These are phyloP conservation scores for Extremus antarcticus DNA, from an alignment of 495 filamentous ascomycete species.

Conservation along the genomic window DNA sequence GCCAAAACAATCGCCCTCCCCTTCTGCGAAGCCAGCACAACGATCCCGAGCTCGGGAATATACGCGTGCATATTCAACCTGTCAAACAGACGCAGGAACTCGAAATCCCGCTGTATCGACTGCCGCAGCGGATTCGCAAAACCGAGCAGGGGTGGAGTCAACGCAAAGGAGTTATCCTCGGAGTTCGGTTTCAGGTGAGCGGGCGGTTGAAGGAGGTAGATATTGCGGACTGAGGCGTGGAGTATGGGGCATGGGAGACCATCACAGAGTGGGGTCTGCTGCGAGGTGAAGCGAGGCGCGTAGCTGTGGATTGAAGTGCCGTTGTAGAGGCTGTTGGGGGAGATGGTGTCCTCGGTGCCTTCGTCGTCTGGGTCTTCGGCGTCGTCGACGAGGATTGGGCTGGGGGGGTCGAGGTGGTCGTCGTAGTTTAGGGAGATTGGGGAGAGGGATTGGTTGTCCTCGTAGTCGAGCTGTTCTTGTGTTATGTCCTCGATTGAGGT, in stretches of 20 bases:
- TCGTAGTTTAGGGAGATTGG: neutral
- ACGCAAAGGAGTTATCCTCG: neutral
- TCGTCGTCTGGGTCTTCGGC: slow-evolving; percentile 15
- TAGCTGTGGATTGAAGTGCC: slow-evolving; percentile 6
- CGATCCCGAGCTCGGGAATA: slow-evolving; percentile 67
- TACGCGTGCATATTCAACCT: slow-evolving; percentile 67
- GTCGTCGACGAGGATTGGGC: slow-evolving; percentile 3
- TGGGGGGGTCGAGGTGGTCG: neutral
- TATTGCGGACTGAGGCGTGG: slow-evolving; percentile 21
- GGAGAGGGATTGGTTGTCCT: too few relatives aligned
- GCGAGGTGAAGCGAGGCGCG: slow-evolving; percentile 14
- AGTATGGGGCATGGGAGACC: slow-evolving; percentile 20
- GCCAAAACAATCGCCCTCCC: slow-evolving; percentile 68
- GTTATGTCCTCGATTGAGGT: neutral
- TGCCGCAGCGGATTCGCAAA: slow-evolving; percentile 37
- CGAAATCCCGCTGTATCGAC: slow-evolving; percentile 24
- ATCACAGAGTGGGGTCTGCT: slow-evolving; percentile 5
- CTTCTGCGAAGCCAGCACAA: slow-evolving; percentile 59
- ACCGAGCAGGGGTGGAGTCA: slow-evolving; percentile 12
- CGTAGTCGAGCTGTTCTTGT: neutral
- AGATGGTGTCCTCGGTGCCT: slow-evolving; percentile 19
- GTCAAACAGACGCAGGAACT: slow-evolving; percentile 37
- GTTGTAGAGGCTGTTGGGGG: slow-evolving; percentile 8
- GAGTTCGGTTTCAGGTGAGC: neutral
- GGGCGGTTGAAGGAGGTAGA: slow-evolving; percentile 25